Evolutionary conservation across 805 yeast genomes (phyloP), one percentile per base, ranked within the genome.

Genomic region (Candida andamanensis): DNA sequence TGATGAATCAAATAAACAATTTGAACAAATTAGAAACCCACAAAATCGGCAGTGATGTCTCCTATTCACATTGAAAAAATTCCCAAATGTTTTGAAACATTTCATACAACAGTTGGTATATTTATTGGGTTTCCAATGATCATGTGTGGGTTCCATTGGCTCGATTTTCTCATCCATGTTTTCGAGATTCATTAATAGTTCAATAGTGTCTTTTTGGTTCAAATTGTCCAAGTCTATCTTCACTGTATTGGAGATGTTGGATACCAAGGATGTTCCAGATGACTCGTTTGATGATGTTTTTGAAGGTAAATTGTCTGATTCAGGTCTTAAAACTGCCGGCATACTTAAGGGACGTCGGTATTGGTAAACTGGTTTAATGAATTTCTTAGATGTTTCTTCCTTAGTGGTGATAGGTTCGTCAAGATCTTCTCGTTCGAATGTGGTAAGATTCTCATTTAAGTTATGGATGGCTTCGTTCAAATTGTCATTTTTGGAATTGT

Each of bases 41-140:
- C 78, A 72, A 37, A 64, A 71, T 12, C 78, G 42, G 42, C 78
- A 72, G 44, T 72, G 78, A 45, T 72, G 78, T 32, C 67, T 56
- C 22, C 59, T 37, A 26, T 38, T 47, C 12, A 63, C 43, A 14
- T 58, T 58, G 27, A 39, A 44, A 40, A 58, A 54, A 15, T 26
- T 34, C 8, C 37, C 37, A 37, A 64, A 63, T 7, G 46, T 44
- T 20, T 50, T 52, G 36, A 63, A 60, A 37, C 71, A 64, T 36
- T 54, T 55, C 61, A 59, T 52, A 49, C 80, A 74, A 30, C 54
- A 54, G 32, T 48, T 41, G n/a, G 67, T 49, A 32, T 47, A 50
- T 27, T 43, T 46, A 48, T 74, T 67, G 14, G 73, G 68, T 39
- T 64, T 64, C 80, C 80, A 74, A 47, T 72, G 78, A 10, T 51